These are phyloP conservation scores for Cryptococcus maquisensis DNA, from an alignment of 1,284 basidiomycete species.

Conservation along the genomic window DNA sequence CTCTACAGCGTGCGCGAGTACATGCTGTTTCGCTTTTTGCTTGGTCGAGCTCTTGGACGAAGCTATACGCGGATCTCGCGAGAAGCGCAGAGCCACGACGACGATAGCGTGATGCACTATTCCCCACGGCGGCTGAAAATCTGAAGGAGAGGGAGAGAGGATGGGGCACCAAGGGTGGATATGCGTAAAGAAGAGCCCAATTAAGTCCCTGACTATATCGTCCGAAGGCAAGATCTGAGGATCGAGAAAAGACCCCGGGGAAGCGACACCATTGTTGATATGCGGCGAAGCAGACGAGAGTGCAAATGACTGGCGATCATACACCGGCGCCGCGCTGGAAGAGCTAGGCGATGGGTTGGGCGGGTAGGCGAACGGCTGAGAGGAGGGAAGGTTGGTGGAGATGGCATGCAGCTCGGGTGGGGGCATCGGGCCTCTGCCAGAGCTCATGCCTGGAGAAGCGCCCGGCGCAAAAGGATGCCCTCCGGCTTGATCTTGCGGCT, in stretches of 20 bases:
- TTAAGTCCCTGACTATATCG: constrained; percentile 46
- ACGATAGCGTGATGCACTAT: constrained; percentile 48
- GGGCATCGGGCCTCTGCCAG: neutral
- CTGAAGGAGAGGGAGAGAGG: constrained; percentile 26
- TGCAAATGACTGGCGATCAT: constrained; percentile 24
- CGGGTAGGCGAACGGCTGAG: constrained; percentile 4
- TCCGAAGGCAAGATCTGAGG: constrained; percentile 42
- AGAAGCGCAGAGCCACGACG: constrained; percentile 43
- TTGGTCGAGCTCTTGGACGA: constrained; percentile 29
- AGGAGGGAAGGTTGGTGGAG: constrained; percentile 3
- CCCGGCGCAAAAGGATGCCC: neutral
- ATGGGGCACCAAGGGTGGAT: constrained; percentile 49
- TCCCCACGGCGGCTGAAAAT: constrained; percentile 39
- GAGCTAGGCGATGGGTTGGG: constrained; percentile 8
- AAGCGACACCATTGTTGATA: constrained; percentile 11
- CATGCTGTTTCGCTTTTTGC: constrained; percentile 43
- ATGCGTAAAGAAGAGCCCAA: constrained; percentile 39
- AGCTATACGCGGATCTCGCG: constrained; percentile 34
- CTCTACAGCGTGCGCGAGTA: constrained; percentile 46
- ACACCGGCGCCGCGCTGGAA: neutral
- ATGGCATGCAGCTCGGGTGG: neutral
- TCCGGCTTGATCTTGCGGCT: neutral
- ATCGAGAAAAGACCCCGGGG: constrained; percentile 35
- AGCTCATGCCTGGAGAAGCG: neutral
- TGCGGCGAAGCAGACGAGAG: constrained; percentile 24